A percentile compares a stretch with the other conserved stretches of the same genome.
phyloP scores from a whole-genome alignment of 208 protist genomes.

The Trypanosoma brucei region DNA sequence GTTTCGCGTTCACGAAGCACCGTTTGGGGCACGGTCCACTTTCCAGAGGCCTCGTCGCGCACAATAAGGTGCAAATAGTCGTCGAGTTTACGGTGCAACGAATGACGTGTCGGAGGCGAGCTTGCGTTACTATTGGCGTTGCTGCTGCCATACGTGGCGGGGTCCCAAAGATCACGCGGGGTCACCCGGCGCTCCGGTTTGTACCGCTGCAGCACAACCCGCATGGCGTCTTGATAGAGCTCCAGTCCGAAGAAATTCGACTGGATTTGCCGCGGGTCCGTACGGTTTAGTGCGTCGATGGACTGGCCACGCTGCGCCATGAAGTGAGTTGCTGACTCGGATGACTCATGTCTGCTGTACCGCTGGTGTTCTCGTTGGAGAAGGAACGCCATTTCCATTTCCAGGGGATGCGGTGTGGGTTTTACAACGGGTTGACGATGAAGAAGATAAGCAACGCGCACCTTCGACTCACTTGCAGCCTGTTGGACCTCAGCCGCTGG shows the following conservation, averaged over 20 bases:
- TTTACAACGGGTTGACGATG: slow-evolving; percentile 76
- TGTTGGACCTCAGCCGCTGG: slow-evolving; percentile 25
- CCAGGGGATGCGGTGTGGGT: slow-evolving; percentile 69
- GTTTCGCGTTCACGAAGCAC: slow-evolving; percentile 38
- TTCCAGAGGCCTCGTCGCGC: slow-evolving; percentile 37
- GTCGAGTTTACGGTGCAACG: slow-evolving; percentile 68
- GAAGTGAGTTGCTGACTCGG: slow-evolving; percentile 69
- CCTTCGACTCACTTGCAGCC: background rate
- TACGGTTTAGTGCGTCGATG: slow-evolving; percentile 64
- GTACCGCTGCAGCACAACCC: slow-evolving; percentile 71
- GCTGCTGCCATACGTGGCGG: slow-evolving; percentile 21
- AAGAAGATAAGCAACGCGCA: slow-evolving; percentile 67
- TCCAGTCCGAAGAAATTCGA: slow-evolving; percentile 77
- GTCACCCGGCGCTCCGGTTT: slow-evolving; percentile 54
- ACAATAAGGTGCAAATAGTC: slow-evolving; percentile 82
- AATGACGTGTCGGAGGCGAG: slow-evolving; percentile 46
- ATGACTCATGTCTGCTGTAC: slow-evolving; percentile 69
- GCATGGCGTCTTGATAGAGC: slow-evolving; percentile 82
- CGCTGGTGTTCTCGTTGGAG: slow-evolving; percentile 80
- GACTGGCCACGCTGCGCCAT: slow-evolving; percentile 56
- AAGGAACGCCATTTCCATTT: slow-evolving; percentile 65
- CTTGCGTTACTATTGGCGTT: background rate
- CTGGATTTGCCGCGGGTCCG: slow-evolving; percentile 57
- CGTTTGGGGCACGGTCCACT: slow-evolving; percentile 69
- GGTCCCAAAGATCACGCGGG: slow-evolving; percentile 40